phyloP scores from a whole-genome alignment of 75 land plant species.

The Pinus albicaulis region DNA sequence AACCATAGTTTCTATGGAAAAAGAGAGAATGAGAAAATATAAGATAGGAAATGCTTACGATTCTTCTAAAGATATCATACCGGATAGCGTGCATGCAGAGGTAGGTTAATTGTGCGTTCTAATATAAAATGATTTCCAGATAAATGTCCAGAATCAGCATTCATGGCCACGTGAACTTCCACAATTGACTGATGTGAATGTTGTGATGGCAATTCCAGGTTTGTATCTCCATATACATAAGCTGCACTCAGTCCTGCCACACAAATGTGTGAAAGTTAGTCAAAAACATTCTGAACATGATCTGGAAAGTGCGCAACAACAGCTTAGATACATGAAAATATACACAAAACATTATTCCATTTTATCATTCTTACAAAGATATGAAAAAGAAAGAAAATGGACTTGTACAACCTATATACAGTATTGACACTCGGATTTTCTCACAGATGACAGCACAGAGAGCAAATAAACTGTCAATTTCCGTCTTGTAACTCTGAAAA shows the following conservation, averaged over 20 bases:
- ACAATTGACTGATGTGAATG: constrained; percentile 9
- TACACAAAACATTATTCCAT: too few species aligned
- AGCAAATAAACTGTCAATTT: background rate
- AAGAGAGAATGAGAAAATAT: background rate
- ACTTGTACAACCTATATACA: too few species aligned
- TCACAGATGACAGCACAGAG: background rate
- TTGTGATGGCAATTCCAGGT: constrained; percentile 7
- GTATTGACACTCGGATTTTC: too few species aligned
- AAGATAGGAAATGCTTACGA: background rate
- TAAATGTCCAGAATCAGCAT: background rate
- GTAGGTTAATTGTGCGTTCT: background rate
- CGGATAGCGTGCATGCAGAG: constrained; percentile 5
- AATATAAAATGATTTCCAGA: constrained; percentile 1
- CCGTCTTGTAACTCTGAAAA: too few species aligned
- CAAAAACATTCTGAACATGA: background rate
- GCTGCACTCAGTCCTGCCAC: constrained; percentile 5
- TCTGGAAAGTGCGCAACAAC: background rate
- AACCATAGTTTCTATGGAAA: background rate
- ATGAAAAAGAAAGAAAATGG: too few species aligned
- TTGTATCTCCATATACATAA: constrained; percentile 14
- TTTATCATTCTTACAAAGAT: too few species aligned
- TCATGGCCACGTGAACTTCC: constrained; percentile 7
- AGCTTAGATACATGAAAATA: background rate
- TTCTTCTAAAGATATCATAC: background rate
- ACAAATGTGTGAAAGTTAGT: background rate